A percentile compares a stretch with the other conserved stretches of the same genome.
These are phyloP conservation scores for Eutrema japonicum DNA, from an alignment of 345 rosid genomes.

Conservation along the genomic window DNA sequence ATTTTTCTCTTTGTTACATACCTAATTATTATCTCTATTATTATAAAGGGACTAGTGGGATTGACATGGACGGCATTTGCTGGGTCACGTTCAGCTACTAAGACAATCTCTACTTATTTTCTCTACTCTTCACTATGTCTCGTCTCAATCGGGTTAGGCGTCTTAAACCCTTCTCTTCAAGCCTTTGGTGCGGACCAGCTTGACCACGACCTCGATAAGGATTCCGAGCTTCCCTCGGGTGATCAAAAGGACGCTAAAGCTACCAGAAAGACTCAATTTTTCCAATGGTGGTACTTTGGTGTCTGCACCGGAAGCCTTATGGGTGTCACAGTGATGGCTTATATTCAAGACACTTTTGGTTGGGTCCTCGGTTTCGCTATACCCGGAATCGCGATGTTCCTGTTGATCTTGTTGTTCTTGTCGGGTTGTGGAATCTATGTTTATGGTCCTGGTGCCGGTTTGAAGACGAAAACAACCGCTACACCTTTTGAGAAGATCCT, in stretches of 20 bases:
- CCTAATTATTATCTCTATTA: background rate
- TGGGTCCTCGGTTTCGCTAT: constrained; percentile 93
- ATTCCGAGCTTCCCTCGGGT: constrained; percentile 45
- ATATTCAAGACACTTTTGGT: constrained; percentile 84
- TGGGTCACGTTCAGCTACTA: constrained; percentile 55
- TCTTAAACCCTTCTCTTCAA: constrained; percentile 84
- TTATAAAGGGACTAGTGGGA: constrained; percentile 74
- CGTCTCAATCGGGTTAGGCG: constrained; percentile 85
- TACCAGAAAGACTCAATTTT: constrained; percentile 62
- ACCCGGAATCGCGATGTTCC: constrained; percentile 67
- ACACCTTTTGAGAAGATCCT: constrained; percentile 43
- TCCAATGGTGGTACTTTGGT: constrained; percentile 94
- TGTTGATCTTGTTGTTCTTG: constrained; percentile 53
- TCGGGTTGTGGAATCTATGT: constrained; percentile 62
- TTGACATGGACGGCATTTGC: constrained; percentile 82
- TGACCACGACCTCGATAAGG: constrained; percentile 48
- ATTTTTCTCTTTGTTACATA: background rate
- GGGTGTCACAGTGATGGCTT: constrained; percentile 88
- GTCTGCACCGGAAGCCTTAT: constrained; percentile 81
- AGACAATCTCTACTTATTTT: constrained; percentile 54
- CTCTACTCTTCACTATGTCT: constrained; percentile 73
- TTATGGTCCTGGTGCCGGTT: constrained; percentile 38
- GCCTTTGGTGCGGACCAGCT: constrained; percentile 96
- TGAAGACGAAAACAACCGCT: constrained; percentile 18
- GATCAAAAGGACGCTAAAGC: constrained; percentile 53